A percentile compares a stretch with the other conserved stretches of the same genome.
Conservation (phyloP, 768 basidiomycete genomes). For the Candolleomyces eurysporus region DNA sequence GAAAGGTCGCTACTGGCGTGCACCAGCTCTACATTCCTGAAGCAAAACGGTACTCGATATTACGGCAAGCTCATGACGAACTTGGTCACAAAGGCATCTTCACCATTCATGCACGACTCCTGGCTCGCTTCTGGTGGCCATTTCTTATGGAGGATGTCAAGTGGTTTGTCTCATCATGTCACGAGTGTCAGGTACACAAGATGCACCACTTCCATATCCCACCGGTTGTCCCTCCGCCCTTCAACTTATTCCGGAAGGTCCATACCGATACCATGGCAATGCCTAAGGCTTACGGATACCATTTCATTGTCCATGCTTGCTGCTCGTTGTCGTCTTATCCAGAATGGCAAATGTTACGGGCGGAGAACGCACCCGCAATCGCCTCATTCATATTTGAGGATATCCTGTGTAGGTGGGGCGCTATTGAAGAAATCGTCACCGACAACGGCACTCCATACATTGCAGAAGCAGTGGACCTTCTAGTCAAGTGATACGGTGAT, state of each 20-base stretch:
- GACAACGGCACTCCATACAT: conserved; percentile 30
- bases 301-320: conserved; percentile 22
- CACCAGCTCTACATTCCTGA: conserved; percentile 14
- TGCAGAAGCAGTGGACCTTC: conserved; percentile 17
- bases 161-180: conserved; percentile 30
- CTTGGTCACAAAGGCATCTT: conserved; percentile 28
- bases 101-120: conserved; percentile 11
- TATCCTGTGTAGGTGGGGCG: conserved; percentile 31
- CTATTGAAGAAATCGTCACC: conserved; percentile 32
- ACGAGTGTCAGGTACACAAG: conserved; percentile 26
- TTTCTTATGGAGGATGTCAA: conserved; percentile 25
- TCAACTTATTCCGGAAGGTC: conserved; percentile 22
- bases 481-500: conserved; percentile 21
- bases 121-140: conserved; percentile 25
- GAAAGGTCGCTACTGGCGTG: conserved; percentile 12
- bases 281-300: conserved; percentile 17
- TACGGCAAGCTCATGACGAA: conserved; percentile 20
- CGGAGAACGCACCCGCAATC: conserved; percentile 20
- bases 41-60: conserved; percentile 11
- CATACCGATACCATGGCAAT: conserved; percentile 29
- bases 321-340: conserved; percentile 20
- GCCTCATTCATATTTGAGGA: conserved; percentile 26
- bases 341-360: conserved; percentile 17
- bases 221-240: conserved; percentile 23
- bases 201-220: conserved; percentile 23